Evolutionary conservation across 2,329 filamentous ascomycete genomes (phyloP).

Genomic region (Penicillium sp.): DNA sequence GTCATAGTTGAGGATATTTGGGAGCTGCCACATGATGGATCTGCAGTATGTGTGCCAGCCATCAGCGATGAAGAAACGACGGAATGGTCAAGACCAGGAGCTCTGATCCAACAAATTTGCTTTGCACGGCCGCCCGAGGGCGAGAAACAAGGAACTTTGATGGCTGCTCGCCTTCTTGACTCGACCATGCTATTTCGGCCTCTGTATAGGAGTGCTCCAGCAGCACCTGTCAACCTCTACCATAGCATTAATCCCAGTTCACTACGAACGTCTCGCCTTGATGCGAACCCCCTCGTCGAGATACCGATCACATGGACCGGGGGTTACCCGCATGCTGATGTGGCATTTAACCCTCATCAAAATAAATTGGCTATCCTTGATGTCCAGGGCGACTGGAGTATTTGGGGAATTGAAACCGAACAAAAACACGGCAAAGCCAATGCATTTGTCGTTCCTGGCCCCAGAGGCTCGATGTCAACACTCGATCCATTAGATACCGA

Average conservation of each 20-base stretch:
- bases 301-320: slow-evolving; percentile 47
- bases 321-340: slow-evolving; percentile 51
- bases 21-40: slow-evolving; percentile 18
- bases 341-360: slow-evolving; percentile 61
- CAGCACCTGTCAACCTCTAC: slow-evolving; percentile 24
- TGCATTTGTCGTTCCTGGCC: slow-evolving; percentile 29
- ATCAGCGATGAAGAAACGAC: slow-evolving; percentile 44
- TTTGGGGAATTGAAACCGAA: slow-evolving; percentile 47
- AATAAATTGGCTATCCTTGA: slow-evolving; percentile 59
- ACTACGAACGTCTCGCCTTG: slow-evolving; percentile 44
- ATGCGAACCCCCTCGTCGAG: slow-evolving; percentile 49
- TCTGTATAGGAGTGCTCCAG: slow-evolving; percentile 30
- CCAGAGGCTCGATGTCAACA: slow-evolving; percentile 33
- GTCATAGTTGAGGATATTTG: slow-evolving; percentile 31
- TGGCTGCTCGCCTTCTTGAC: slow-evolving; percentile 52
- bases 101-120: slow-evolving; percentile 55
- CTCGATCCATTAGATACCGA: slow-evolving; percentile 10
- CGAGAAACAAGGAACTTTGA: slow-evolving; percentile 38
- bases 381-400: slow-evolving; percentile 53
- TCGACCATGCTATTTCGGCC: slow-evolving; percentile 52
- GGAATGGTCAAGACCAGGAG: slow-evolving; percentile 51
- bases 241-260: slow-evolving; percentile 8
- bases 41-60: slow-evolving; percentile 39
- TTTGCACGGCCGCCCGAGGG: slow-evolving; percentile 49
- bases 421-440: slow-evolving; percentile 28